Percentiles rank a stretch among this genome's conserved stretches.
Evolutionary conservation across 2,329 filamentous ascomycete species (phyloP).

Genomic region (Colletotrichum sidae): DNA sequence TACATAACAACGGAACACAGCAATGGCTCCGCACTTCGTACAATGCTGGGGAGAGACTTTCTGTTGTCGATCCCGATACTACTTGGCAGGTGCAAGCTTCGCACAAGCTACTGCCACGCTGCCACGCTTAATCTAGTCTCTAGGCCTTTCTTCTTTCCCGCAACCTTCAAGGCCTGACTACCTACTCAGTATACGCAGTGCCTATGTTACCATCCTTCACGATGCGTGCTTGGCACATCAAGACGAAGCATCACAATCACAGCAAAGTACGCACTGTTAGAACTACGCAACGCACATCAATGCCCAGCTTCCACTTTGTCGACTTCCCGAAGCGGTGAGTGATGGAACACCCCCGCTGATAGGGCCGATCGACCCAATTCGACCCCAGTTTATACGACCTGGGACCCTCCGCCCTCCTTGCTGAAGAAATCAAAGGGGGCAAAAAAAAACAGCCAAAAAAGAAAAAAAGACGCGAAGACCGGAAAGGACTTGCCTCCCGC

Average conservation of each 20-base stretch:
- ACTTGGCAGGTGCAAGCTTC: slow-evolving; percentile 21
- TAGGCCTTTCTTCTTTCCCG: not conserved
- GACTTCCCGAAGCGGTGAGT: slow-evolving; percentile 20
- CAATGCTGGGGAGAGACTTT: too few relatives aligned
- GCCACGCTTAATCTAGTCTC: not conserved
- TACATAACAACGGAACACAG: too few relatives aligned
- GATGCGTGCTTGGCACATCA: too few relatives aligned
- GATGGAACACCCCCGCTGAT: slow-evolving; percentile 30
- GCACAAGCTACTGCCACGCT: not conserved
- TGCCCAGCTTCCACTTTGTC: slow-evolving; percentile 4
- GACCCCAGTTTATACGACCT: slow-evolving; percentile 32
- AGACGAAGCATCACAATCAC: not conserved
- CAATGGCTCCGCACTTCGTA: too few relatives aligned
- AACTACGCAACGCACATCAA: not conserved
- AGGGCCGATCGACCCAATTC: slow-evolving; percentile 30
- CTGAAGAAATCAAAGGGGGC: not conserved
- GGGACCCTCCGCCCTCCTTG: slow-evolving; percentile 1
- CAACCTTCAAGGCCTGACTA: too few relatives aligned
- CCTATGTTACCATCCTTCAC: too few relatives aligned
- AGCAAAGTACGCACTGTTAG: not conserved
- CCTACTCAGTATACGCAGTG: too few relatives aligned
- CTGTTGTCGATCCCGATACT: not conserved
- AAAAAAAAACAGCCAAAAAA: not conserved
- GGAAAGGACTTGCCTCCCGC: slow-evolving; percentile 5
- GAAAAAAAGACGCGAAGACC: slow-evolving; percentile 12